A percentile compares a stretch with the other conserved stretches of the same genome.
Evolutionary conservation across 208 protist species (phyloP).

Genomic region (Crithidia expoeki): DNA sequence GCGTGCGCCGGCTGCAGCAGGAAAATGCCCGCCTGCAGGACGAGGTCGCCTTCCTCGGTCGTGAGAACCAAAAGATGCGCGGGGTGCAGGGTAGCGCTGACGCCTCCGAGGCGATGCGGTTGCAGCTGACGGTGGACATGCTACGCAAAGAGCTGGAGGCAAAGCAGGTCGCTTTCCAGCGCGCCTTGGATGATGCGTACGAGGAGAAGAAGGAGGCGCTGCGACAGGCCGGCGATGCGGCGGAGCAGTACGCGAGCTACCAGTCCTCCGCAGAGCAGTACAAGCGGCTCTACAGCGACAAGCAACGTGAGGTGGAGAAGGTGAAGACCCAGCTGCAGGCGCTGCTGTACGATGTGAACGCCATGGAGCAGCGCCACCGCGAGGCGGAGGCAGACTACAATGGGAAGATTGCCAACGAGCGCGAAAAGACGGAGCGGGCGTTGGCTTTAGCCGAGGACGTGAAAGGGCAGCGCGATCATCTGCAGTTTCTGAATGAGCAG

Average conservation of each 20-base stretch:
- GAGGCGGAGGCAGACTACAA: slow-evolving; percentile 37
- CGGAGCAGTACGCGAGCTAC: slow-evolving; percentile 50
- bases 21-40: slow-evolving; percentile 56
- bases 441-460: slow-evolving; percentile 40
- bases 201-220: slow-evolving; percentile 22
- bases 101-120: slow-evolving; percentile 34
- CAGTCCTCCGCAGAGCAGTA: slow-evolving; percentile 51
- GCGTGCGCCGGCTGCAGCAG: slow-evolving; percentile 39
- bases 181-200: slow-evolving; percentile 14
- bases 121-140: slow-evolving; percentile 54
- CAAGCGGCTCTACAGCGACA: slow-evolving; percentile 53
- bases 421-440: slow-evolving; percentile 34
- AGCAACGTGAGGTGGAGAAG: slow-evolving; percentile 44
- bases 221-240: slow-evolving; percentile 31
- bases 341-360: slow-evolving; percentile 37
- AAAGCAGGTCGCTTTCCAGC: slow-evolving; percentile 40
- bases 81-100: slow-evolving; percentile 35
- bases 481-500: slow-evolving; percentile 52
- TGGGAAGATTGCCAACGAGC: slow-evolving; percentile 33
- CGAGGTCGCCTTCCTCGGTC: slow-evolving; percentile 53
- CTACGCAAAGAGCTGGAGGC: slow-evolving; percentile 43
- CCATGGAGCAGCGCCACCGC: slow-evolving; percentile 40
- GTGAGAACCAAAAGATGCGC: slow-evolving; percentile 55
- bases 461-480: slow-evolving; percentile 52
- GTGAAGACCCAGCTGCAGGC: slow-evolving; percentile 41